These are phyloP conservation scores for Lipomyces sp. DNA, from an alignment of 805 yeast genomes.

Conservation along the genomic window DNA sequence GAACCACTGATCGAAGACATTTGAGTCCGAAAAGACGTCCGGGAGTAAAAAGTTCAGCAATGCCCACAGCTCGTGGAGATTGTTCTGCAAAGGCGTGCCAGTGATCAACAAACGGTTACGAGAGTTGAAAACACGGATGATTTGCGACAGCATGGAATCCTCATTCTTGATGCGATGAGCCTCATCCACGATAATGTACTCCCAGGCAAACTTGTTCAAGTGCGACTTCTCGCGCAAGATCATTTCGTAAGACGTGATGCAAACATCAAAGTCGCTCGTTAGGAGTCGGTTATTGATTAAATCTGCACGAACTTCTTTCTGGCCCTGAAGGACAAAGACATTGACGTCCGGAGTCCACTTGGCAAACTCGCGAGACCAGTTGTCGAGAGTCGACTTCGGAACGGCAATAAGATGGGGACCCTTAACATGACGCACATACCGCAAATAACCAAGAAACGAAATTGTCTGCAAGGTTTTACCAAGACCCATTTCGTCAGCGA, in stretches of 20 bases:
- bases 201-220: constrained; percentile 84
- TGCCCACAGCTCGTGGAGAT: constrained; percentile 95
- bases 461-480: constrained; percentile 96
- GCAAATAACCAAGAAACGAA: constrained; percentile 81
- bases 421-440: constrained; percentile 70
- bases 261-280: constrained; percentile 79
- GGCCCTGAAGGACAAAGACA: constrained; percentile 82
- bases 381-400: constrained; percentile 92
- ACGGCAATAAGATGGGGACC: constrained; percentile 93
- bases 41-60: constrained; percentile 84
- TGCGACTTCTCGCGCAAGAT: constrained; percentile 82
- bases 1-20: constrained; percentile 90
- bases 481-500: constrained; percentile 98
- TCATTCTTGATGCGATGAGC: constrained; percentile 97
- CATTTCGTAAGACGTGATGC: constrained; percentile 90
- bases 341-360: constrained; percentile 96
- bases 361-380: constrained; percentile 92
- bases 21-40: constrained; percentile 90
- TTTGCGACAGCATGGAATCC: constrained; percentile 86
- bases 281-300: constrained; percentile 59
- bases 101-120: constrained; percentile 82
- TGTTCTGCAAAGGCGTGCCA: constrained; percentile 94
- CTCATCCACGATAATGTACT: constrained; percentile 79
- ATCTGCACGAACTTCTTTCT: constrained; percentile 65
- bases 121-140: constrained; percentile 83